Conservation (phyloP, 192 early-diverging fungal species). For the Coemansia brasiliensis region DNA sequence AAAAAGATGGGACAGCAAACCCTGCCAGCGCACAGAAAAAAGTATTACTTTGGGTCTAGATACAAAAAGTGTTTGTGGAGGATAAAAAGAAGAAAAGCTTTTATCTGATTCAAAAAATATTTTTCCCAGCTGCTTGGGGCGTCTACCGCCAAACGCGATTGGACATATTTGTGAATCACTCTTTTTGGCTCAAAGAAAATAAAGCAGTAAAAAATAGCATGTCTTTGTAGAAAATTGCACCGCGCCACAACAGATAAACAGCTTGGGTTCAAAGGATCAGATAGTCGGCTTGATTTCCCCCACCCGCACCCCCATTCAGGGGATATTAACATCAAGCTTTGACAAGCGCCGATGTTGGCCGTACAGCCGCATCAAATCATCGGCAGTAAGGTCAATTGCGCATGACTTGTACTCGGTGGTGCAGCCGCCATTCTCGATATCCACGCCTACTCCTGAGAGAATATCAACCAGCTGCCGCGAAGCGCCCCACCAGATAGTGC, state of each 20-base stretch:
- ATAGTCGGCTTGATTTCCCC: not conserved
- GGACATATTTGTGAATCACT: too few species aligned
- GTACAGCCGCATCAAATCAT: constrained; percentile 51
- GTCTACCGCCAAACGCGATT: too few species aligned
- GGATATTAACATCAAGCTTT: constrained; percentile 18
- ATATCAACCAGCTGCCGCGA: constrained; percentile 63
- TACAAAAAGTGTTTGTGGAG: too few species aligned
- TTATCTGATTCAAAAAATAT: not conserved
- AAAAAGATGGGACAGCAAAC: too few species aligned
- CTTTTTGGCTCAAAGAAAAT: not conserved
- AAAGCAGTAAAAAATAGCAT: not conserved
- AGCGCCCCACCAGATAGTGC: constrained; percentile 69
- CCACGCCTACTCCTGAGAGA: constrained; percentile 59
- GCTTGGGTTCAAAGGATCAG: not conserved
- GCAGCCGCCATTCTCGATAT: constrained; percentile 48
- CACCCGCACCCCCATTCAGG: not conserved
- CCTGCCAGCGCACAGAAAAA: too few species aligned
- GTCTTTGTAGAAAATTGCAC: not conserved
- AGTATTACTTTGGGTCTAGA: too few species aligned
- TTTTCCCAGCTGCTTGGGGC: too few species aligned
- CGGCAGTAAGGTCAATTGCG: constrained; percentile 53
- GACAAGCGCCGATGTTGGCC: constrained; percentile 43
- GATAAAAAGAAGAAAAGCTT: not conserved
- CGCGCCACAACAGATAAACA: not conserved
- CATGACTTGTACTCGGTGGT: constrained; percentile 47